Conservation (phyloP, 2,329 filamentous ascomycete species). For the Hypoxylon sp. region DNA sequence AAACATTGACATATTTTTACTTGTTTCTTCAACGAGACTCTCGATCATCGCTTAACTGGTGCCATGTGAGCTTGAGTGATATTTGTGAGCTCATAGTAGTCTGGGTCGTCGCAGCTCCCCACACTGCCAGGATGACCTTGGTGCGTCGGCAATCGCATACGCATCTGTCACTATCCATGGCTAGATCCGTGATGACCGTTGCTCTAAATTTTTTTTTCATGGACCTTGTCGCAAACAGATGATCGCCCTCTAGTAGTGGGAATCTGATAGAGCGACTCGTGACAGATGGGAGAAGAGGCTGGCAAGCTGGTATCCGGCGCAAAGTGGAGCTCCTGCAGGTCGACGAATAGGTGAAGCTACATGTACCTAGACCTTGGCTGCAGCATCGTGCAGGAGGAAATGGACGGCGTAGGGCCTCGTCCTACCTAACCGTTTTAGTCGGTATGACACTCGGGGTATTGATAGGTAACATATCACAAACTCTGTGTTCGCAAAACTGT, state of each 20-base stretch:
- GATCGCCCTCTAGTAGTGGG: constrained; percentile 47
- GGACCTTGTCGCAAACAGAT: constrained; percentile 40
- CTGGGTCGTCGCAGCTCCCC: constrained; percentile 46
- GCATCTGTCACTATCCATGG: constrained; percentile 53
- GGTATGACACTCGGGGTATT: constrained; percentile 30
- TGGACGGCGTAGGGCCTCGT: constrained; percentile 49
- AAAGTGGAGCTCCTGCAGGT: constrained; percentile 51
- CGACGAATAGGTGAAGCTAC: constrained; percentile 53
- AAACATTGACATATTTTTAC: constrained; percentile 48
- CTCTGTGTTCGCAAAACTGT: constrained; percentile 39
- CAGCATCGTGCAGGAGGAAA: constrained; percentile 53
- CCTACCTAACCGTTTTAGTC: constrained; percentile 52
- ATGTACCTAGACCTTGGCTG: constrained; percentile 51
- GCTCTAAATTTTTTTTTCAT: constrained; percentile 24
- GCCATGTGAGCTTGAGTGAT: constrained; percentile 48
- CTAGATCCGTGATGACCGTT: constrained; percentile 51
- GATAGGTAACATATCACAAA: constrained; percentile 47
- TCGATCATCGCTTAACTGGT: constrained; percentile 35
- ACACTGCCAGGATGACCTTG: constrained; percentile 39
- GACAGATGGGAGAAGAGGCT: constrained; percentile 38
- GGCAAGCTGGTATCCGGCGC: constrained; percentile 39
- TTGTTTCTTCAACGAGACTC: constrained; percentile 42
- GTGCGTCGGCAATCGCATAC: constrained; percentile 51
- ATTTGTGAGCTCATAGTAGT: constrained; percentile 43
- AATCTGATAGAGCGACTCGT: constrained; percentile 46